phyloP scores from a whole-genome alignment of 2,329 filamentous ascomycete species.

The Beauveria australis region DNA sequence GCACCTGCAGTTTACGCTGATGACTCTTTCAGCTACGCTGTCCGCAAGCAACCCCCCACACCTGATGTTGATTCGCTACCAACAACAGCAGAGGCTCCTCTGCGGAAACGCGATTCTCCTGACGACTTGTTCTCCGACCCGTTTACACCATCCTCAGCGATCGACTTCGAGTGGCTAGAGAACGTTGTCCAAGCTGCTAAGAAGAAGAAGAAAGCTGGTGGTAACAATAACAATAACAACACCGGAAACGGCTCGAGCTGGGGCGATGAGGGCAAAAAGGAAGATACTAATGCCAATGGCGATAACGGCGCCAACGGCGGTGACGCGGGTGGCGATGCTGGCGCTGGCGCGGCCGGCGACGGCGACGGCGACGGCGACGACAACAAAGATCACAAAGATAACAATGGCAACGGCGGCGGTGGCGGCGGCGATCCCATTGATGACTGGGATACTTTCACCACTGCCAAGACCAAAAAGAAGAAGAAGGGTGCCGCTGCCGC shows the following conservation, averaged over 20 bases:
- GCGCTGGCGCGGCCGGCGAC: constrained; percentile 17
- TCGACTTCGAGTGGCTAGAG: constrained; percentile 17
- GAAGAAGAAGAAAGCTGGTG: constrained; percentile 14
- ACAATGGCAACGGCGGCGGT: constrained; percentile 22
- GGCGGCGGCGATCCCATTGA: constrained; percentile 26
- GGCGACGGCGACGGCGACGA: constrained; percentile 13
- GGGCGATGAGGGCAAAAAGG: constrained; percentile 12
- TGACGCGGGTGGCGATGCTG: constrained; percentile 15
- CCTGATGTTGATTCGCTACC: not conserved
- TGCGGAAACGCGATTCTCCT: not conserved
- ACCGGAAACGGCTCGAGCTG: constrained; percentile 5
- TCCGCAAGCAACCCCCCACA: not conserved
- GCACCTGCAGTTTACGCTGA: not conserved
- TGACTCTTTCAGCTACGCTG: not conserved
- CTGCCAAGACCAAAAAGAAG: constrained; percentile 33
- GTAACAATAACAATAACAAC: constrained; percentile 9
- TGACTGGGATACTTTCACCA: constrained; percentile 22
- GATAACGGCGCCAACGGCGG: constrained; percentile 14
- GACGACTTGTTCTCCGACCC: constrained; percentile 16
- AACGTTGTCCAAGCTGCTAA: constrained; percentile 16
- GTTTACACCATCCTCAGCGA: constrained; percentile 14
- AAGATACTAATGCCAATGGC: constrained; percentile 1
- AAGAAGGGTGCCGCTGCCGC: constrained; percentile 17
- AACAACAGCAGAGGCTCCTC: not conserved
- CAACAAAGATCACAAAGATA: constrained; percentile 13